Conservation (phyloP, 164 flowering plant species). For the Tinospora cordifolia region DNA sequence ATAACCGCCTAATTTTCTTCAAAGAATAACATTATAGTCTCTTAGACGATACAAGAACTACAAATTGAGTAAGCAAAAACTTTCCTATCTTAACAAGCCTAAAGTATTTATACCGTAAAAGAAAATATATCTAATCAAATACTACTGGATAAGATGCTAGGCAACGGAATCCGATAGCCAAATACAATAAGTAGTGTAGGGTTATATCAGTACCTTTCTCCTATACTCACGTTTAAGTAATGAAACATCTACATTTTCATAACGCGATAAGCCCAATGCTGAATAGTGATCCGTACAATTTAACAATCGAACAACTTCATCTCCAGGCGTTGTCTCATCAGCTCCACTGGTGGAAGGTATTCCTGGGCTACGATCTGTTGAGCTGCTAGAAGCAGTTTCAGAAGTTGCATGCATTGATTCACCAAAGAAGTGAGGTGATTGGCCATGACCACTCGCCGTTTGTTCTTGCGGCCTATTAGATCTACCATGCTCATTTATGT, state of each 20-base stretch:
- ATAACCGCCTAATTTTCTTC: background rate
- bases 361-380: conserved; percentile 61
- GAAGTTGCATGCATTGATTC: conserved; percentile 39
- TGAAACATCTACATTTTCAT: conserved; percentile 56
- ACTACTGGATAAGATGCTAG: background rate
- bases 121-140: background rate
- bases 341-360: conserved; percentile 79
- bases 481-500: conserved; percentile 41
- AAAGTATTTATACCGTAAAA: too few species aligned
- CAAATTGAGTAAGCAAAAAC: background rate
- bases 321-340: conserved; percentile 83
- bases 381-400: conserved; percentile 31
- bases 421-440: conserved; percentile 29
- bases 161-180: background rate
- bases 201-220: conserved; percentile 55
- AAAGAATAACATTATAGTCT: background rate
- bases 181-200: background rate
- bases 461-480: conserved; percentile 34
- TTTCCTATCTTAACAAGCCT: too few species aligned
- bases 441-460: conserved; percentile 35
- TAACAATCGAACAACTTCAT: conserved; percentile 78
- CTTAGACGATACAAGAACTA: background rate
- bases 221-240: conserved; percentile 77
- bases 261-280: conserved; percentile 73
- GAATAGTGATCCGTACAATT: conserved; percentile 84